These are phyloP conservation scores for Leccinum proximum DNA, from an alignment of 1,284 basidiomycete species.

Conservation along the genomic window DNA sequence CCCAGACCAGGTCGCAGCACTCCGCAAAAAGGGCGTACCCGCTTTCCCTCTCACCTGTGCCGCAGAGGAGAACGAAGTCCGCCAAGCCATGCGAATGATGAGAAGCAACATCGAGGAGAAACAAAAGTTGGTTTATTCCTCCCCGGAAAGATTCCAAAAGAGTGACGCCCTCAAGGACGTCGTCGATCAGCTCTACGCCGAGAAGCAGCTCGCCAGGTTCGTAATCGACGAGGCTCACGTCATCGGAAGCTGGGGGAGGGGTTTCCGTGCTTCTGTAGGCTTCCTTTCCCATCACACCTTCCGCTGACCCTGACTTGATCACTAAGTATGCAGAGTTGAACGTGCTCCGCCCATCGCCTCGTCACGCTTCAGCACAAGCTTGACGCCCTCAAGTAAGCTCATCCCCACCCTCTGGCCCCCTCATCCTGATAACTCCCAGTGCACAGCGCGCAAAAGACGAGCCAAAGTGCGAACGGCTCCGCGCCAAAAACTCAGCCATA, in stretches of 20 bases:
- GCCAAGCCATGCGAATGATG: constrained; percentile 39
- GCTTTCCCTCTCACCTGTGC: constrained; percentile 55
- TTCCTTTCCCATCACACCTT: not conserved
- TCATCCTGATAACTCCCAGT: constrained; percentile 34
- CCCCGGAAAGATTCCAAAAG: constrained; percentile 85
- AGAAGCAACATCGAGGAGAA: constrained; percentile 38
- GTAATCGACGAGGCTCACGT: constrained; percentile 98
- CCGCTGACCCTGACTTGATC: constrained; percentile 8
- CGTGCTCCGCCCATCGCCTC: constrained; percentile 59
- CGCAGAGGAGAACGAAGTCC: constrained; percentile 50
- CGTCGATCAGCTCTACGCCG: constrained; percentile 54
- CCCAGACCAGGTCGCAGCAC: constrained; percentile 81
- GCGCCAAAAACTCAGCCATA: constrained; percentile 58
- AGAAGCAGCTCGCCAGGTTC: constrained; percentile 76
- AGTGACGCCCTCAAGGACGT: constrained; percentile 56
- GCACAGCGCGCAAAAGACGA: constrained; percentile 67
- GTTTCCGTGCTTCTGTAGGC: constrained; percentile 75
- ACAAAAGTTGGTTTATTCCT: constrained; percentile 83
- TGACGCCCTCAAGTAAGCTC: constrained; percentile 58
- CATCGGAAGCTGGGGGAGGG: constrained; percentile 83
- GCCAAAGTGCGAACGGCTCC: constrained; percentile 61
- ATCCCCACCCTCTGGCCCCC: not conserved
- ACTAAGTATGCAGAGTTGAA: constrained; percentile 67
- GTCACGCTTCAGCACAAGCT: constrained; percentile 53
- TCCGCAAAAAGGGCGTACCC: constrained; percentile 67